phyloP scores from a whole-genome alignment of 2,329 filamentous ascomycete genomes.

The Fusarium drepaniforme region DNA sequence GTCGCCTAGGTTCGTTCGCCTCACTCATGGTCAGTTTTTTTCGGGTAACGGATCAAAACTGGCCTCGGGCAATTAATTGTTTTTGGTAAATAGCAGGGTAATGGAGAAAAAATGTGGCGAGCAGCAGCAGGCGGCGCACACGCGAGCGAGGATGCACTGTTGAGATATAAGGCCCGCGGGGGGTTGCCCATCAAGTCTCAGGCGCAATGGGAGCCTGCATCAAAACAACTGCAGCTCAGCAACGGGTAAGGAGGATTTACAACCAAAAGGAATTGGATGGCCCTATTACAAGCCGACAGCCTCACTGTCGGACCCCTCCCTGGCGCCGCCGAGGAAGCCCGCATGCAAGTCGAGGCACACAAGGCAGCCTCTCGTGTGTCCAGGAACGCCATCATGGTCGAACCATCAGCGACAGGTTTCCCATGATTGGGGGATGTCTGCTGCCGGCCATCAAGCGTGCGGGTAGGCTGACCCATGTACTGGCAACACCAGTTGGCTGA shows the following conservation, averaged over 20 bases:
- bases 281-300: slow-evolving; percentile 30
- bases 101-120: background rate
- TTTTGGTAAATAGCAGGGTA: background rate
- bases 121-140: background rate
- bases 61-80: background rate
- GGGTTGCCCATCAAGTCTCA: slow-evolving; percentile 1
- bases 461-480: slow-evolving; percentile 3
- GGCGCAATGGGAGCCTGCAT: background rate
- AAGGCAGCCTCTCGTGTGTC: slow-evolving; percentile 24
- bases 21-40: slow-evolving; percentile 4
- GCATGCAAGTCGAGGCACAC: slow-evolving; percentile 27
- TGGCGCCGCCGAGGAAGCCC: slow-evolving; percentile 20
- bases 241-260: slow-evolving; percentile 13
- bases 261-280: background rate
- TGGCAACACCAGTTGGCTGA: slow-evolving; percentile 27
- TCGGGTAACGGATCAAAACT: background rate
- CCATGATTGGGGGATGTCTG: slow-evolving; percentile 23
- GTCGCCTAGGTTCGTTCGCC: slow-evolving; percentile 7
- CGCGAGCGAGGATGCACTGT: slow-evolving; percentile 4
- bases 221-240: slow-evolving; percentile 7
- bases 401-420: slow-evolving; percentile 1
- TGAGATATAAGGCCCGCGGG: slow-evolving; percentile 29
- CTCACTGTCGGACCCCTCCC: slow-evolving; percentile 32
- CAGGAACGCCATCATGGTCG: slow-evolving; percentile 18
- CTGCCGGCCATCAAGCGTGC: too few species aligned